phyloP scores from a whole-genome alignment of 169 alveolate species.

The Plasmodium gaboni region DNA sequence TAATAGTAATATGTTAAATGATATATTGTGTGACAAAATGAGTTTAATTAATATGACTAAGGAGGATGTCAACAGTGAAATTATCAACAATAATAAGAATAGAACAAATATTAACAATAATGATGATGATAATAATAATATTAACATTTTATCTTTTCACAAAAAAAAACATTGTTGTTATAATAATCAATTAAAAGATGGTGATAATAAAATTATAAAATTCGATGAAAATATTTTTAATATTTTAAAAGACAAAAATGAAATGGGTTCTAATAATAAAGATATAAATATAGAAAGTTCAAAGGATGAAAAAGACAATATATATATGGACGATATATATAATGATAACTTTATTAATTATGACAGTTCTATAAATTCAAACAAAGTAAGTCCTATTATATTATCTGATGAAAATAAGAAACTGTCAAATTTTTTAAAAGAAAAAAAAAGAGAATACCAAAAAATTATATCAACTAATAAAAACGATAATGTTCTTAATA shows the following conservation, averaged over 20 bases:
- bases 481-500: background rate
- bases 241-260: too few relatives aligned
- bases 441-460: slow-evolving; percentile 38
- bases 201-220: too few relatives aligned
- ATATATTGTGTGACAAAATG: slow-evolving; percentile 18
- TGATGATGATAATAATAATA: too few relatives aligned
- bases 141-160: too few relatives aligned
- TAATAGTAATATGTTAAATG: slow-evolving; percentile 42
- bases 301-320: too few relatives aligned
- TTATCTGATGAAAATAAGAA: slow-evolving; percentile 34
- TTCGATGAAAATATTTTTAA: too few relatives aligned
- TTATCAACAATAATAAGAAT: background rate
- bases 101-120: background rate
- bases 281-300: too few relatives aligned
- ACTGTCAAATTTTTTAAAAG: slow-evolving; percentile 9
- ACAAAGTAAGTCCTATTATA: background rate
- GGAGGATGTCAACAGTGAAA: background rate
- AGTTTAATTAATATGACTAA: background rate
- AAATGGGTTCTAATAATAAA: too few relatives aligned
- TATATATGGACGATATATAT: too few relatives aligned
- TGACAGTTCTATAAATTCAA: slow-evolving; percentile 53
- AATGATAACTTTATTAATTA: background rate
- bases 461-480: slow-evolving; percentile 4
- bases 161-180: too few relatives aligned
- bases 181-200: too few relatives aligned